A percentile compares a stretch with the other conserved stretches of the same genome.
Evolutionary conservation across 2,329 filamentous ascomycete genomes (phyloP).

Genomic region (Penicillium sclerotigenum): DNA sequence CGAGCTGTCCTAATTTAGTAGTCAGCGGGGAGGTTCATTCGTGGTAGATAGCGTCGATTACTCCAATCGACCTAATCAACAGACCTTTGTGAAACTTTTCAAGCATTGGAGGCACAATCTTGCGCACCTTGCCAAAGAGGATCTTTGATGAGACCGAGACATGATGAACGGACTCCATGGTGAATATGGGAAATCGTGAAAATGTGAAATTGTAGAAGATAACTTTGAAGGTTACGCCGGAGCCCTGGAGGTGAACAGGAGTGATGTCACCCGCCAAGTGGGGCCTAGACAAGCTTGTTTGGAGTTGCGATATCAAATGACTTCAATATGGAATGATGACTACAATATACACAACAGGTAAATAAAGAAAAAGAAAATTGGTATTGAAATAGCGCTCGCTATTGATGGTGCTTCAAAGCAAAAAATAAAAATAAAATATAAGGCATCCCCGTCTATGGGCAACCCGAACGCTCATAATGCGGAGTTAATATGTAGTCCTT

Average conservation of each 20-base stretch:
- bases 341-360: background rate
- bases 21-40: background rate
- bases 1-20: slow-evolving; percentile 69
- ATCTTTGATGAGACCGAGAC: slow-evolving; percentile 69
- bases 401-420: slow-evolving; percentile 13
- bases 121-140: slow-evolving; percentile 75
- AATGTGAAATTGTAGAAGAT: background rate
- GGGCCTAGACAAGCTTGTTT: slow-evolving; percentile 17
- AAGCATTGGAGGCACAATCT: slow-evolving; percentile 90
- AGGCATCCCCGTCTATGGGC: slow-evolving; percentile 24
- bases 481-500: slow-evolving; percentile 14
- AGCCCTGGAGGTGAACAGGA: background rate
- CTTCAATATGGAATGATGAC: background rate
- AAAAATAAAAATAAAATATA: slow-evolving; percentile 11
- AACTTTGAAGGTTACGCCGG: background rate
- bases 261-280: slow-evolving; percentile 38
- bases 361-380: slow-evolving; percentile 14
- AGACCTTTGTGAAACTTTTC: slow-evolving; percentile 93
- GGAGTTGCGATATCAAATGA: background rate
- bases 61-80: slow-evolving; percentile 18
- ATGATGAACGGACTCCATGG: slow-evolving; percentile 36
- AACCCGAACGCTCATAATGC: slow-evolving; percentile 35
- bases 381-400: slow-evolving; percentile 24
- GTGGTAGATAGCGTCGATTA: background rate
- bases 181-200: slow-evolving; percentile 4